Evolutionary conservation across 2,329 filamentous ascomycete species (phyloP).

Genomic region (Colletotrichum godetiae): DNA sequence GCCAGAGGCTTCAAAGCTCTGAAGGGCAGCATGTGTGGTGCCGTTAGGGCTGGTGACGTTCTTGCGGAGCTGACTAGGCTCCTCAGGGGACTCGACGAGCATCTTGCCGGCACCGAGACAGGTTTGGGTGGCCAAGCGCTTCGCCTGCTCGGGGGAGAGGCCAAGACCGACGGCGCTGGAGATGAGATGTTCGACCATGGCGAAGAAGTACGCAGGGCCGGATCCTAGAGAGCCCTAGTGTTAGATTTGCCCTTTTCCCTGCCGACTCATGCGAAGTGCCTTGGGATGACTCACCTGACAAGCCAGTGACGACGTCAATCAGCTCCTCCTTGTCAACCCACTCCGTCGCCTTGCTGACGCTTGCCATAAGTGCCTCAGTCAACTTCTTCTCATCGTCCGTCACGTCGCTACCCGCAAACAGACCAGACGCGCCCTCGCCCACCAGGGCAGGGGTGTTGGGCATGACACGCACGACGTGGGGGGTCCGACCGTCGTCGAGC

Average conservation of each 20-base stretch:
- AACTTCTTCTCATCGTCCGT: constrained; percentile 54
- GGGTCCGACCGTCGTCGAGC: constrained; percentile 48
- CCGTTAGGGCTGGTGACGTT: constrained; percentile 66
- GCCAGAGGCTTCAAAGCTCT: constrained; percentile 58
- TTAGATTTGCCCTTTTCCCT: not conserved
- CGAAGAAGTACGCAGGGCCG: constrained; percentile 65
- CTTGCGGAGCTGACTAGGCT: constrained; percentile 58
- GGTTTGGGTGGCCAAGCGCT: constrained; percentile 60
- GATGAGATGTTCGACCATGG: constrained; percentile 63
- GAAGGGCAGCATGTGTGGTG: constrained; percentile 60
- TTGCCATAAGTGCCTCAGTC: constrained; percentile 53
- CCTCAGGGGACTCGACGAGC: constrained; percentile 58
- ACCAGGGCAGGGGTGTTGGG: constrained; percentile 63
- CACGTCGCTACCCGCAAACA: constrained; percentile 57
- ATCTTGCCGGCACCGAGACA: constrained; percentile 63
- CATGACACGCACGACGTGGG: constrained; percentile 63
- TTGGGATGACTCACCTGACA: constrained; percentile 53
- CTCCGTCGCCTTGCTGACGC: constrained; percentile 60
- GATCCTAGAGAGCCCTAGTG: constrained; percentile 48
- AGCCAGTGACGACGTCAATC: constrained; percentile 61
- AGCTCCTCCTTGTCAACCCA: constrained; percentile 62
- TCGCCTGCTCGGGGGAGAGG: constrained; percentile 60
- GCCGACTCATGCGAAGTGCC: not conserved
- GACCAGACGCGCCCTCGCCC: constrained; percentile 61
- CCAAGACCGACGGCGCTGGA: constrained; percentile 56